These are phyloP conservation scores for Aureobasidium sp. DNA, from an alignment of 2,329 filamentous ascomycete genomes.

Conservation along the genomic window DNA sequence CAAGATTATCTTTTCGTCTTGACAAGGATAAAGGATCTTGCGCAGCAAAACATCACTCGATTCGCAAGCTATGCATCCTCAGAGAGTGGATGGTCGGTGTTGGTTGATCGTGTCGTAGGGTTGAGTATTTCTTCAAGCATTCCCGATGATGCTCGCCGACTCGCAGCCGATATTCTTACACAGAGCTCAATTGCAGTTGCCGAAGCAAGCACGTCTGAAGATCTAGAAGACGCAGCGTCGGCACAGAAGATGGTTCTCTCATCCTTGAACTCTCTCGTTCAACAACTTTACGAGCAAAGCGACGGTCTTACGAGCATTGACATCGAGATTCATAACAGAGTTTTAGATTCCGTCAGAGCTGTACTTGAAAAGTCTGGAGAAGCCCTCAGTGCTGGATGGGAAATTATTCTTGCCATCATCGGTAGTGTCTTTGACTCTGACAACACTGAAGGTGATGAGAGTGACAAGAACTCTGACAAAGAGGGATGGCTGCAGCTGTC, in stretches of 20 bases:
- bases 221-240: conserved; percentile 29
- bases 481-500: conserved; percentile 25
- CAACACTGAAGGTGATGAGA: conserved; percentile 15
- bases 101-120: conserved; percentile 51
- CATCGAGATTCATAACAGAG: conserved; percentile 59
- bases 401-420: conserved; percentile 76
- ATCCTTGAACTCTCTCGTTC: conserved; percentile 43
- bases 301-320: conserved; percentile 25
- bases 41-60: conserved; percentile 45
- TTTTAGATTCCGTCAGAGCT: conserved; percentile 61
- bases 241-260: conserved; percentile 28
- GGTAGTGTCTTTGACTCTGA: conserved; percentile 63
- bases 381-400: conserved; percentile 74
- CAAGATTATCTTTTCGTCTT: conserved; percentile 43
- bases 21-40: conserved; percentile 42
- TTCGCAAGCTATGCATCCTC: conserved; percentile 60
- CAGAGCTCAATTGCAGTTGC: conserved; percentile 42
- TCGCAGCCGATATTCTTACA: conserved; percentile 45
- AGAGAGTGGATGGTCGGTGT: conserved; percentile 66
- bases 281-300: conserved; percentile 25
- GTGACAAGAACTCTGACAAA: not conserved
- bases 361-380: conserved; percentile 85
- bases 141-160: conserved; percentile 39
- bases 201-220: conserved; percentile 47
- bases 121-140: conserved; percentile 37